Conservation (phyloP, 2,329 filamentous ascomycete genomes). For the Cadophora sp. region DNA sequence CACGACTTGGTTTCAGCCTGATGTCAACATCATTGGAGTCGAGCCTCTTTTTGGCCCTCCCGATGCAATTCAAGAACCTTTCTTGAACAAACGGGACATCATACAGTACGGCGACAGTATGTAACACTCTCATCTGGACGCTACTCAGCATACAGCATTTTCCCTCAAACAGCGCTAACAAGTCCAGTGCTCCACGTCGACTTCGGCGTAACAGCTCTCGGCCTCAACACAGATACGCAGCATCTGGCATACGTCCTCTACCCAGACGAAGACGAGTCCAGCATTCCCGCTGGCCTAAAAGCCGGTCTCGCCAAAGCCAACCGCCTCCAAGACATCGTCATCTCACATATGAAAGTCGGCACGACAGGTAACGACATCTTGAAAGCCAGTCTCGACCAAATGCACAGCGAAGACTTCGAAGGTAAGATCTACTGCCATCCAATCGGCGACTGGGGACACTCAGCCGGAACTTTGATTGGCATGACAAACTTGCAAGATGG, state of each 20-base stretch:
- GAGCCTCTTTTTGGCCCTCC: conserved; percentile 28
- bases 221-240: conserved; percentile 57
- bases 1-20: conserved; percentile 59
- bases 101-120: conserved; percentile 52
- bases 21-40: conserved; percentile 50
- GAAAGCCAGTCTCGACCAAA: conserved; percentile 47
- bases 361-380: conserved; percentile 54
- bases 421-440: conserved; percentile 57
- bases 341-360: conserved; percentile 52
- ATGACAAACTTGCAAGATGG: conserved; percentile 57
- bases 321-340: conserved; percentile 55
- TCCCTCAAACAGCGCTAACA: not conserved
- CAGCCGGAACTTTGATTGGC: conserved; percentile 55
- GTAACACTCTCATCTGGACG: not conserved
- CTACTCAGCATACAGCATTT: no score
- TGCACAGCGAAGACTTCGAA: conserved; percentile 51
- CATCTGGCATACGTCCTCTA: conserved; percentile 56
- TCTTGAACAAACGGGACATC: not conserved
- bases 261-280: conserved; percentile 49
- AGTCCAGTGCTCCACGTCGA: conserved; percentile 53
- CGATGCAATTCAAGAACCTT: not conserved
- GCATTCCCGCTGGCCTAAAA: conserved; percentile 50
- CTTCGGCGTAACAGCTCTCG: conserved; percentile 55
- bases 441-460: conserved; percentile 59
- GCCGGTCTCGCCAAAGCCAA: conserved; percentile 55